Evolutionary conservation across 768 basidiomycete species (phyloP).

Genomic region (Boletus eberwhitei): DNA sequence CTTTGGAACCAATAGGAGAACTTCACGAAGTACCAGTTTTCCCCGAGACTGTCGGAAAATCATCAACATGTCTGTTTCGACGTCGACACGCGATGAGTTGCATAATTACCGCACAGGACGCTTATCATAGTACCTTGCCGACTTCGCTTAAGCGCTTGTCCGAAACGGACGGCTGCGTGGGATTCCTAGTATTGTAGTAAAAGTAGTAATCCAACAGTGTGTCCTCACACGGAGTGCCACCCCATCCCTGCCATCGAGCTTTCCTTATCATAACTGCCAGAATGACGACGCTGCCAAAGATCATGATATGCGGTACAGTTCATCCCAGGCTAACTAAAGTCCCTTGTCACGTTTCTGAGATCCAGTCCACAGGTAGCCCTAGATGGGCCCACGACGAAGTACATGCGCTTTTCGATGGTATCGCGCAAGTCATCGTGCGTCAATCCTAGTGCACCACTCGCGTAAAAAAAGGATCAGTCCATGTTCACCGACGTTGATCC

Average conservation of each 20-base stretch:
- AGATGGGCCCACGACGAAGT: conserved; percentile 78
- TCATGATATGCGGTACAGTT: conserved; percentile 31
- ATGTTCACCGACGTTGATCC: background rate
- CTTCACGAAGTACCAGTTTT: background rate
- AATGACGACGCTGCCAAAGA: conserved; percentile 18
- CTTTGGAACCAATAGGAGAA: background rate
- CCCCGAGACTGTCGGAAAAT: background rate
- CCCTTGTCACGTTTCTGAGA: background rate
- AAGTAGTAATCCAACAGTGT: no score
- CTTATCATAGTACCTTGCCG: no score
- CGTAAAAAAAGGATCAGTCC: background rate
- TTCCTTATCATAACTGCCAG: background rate
- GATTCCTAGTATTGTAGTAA: no score
- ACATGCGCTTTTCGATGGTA: conserved; percentile 53
- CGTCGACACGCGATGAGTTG: no score
- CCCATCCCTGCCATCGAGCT: no score
- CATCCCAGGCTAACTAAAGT: background rate
- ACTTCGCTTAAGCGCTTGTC: no score
- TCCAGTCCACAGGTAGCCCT: conserved; percentile 46
- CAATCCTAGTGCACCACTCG: background rate
- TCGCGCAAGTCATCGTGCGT: conserved; percentile 76
- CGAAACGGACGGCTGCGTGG: no score
- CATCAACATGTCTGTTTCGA: no score
- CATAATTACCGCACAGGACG: no score
- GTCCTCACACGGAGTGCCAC: background rate